Percentiles rank a stretch among this genome's conserved stretches.
Evolutionary conservation across 225 moss, liverwort and hornwort species (phyloP).

Genomic region (Marchantia polymorpha): DNA sequence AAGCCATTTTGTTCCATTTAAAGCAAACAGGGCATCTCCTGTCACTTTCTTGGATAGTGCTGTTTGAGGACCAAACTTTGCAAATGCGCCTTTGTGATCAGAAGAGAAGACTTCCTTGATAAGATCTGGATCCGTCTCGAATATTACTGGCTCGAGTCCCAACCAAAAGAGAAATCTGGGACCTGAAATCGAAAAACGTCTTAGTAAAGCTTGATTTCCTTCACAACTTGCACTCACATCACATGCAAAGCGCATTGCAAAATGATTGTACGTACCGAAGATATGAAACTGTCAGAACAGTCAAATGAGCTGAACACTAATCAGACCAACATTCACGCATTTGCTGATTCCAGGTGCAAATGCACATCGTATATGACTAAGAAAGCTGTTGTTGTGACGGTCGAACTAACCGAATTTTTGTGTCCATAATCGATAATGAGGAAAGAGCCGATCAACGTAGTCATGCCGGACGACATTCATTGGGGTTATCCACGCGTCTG

Average conservation of each 20-base stretch:
- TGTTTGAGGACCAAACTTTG: constrained; percentile 18
- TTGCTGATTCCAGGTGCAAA: neutral
- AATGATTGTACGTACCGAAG: neutral
- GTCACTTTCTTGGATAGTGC: constrained; percentile 6
- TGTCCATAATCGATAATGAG: constrained; percentile 21
- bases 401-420: constrained; percentile 10
- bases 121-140: constrained; percentile 25
- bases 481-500: constrained; percentile 13
- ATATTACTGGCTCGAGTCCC: constrained; percentile 10
- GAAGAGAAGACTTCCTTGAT: constrained; percentile 21
- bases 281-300: too few relatives aligned
- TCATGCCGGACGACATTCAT: constrained; percentile 18
- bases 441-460: constrained; percentile 23
- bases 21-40: constrained; percentile 18
- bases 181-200: neutral
- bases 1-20: constrained; percentile 20
- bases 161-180: constrained; percentile 20
- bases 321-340: too few relatives aligned
- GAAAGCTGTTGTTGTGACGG: neutral
- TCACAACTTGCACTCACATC: neutral
- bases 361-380: neutral
- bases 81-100: constrained; percentile 17
- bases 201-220: neutral
- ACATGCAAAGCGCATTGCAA: neutral
- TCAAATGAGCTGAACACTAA: too few relatives aligned